phyloP scores from a whole-genome alignment of 768 basidiomycete genomes.

The Tulasnella calospora region DNA sequence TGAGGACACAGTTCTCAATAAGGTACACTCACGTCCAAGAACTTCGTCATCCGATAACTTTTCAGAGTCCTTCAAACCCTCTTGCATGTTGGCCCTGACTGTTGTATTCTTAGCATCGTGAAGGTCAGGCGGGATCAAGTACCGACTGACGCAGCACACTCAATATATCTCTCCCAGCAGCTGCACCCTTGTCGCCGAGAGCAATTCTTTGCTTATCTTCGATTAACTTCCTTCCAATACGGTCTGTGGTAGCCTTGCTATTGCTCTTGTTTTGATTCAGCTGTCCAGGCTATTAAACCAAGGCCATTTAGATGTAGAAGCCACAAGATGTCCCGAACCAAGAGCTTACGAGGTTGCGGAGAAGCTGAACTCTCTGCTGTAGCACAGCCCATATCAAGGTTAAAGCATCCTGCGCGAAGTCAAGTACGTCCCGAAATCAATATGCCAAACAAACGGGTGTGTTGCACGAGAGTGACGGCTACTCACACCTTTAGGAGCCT shows the following conservation, averaged over 20 bases:
- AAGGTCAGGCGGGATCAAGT: background rate
- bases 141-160: constrained; percentile 13
- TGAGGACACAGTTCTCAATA: background rate
- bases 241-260: constrained; percentile 6
- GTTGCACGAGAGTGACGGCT: background rate
- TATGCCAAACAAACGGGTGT: background rate
- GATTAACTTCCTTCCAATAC: constrained; percentile 8
- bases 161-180: constrained; percentile 17
- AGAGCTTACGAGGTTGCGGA: background rate
- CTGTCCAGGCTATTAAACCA: background rate
- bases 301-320: background rate
- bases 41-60: constrained; percentile 60
- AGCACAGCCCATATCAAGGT: background rate
- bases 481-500: constrained; percentile 1
- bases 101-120: background rate
- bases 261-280: background rate
- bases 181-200: background rate
- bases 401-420: background rate
- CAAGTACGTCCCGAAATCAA: background rate
- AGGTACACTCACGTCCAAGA: constrained; percentile 44
- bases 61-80: constrained; percentile 52
- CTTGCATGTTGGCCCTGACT: constrained; percentile 58
- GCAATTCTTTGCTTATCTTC: background rate
- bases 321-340: background rate
- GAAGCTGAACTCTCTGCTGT: background rate